Base-by-base conservation (phyloP, 805 yeast genomes). In the Ogataea chonburiensis region DNA sequence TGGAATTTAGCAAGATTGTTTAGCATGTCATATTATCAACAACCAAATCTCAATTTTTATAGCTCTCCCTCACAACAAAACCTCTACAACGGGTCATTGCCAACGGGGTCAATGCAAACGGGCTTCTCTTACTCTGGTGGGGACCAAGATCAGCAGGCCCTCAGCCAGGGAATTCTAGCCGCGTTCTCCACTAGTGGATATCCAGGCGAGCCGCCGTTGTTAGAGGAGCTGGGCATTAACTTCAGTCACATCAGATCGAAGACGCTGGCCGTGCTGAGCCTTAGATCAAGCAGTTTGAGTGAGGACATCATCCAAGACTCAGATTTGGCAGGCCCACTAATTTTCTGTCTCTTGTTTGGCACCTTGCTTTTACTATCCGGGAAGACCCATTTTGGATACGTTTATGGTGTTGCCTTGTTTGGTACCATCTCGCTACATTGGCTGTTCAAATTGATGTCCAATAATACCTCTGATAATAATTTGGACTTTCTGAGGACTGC, bases 151-250 rank as follows among this genome's bases (percentile, higher is more conserved):
- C 46, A 39, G 18, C 67, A 63, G 24, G 68, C 69, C 35, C 67
- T 91, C 32, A 71, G 86, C 1, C 67, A 77, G 0, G 98, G 98
- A 1, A 56, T 88, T 30, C 60, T 94, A 5, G 95, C 96, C 4
- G 98, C 98, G 0, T 81, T 93, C 53, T 86, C 96, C 2, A 84
- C 96, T 0, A 70, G 83, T 1, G 98, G 98, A 0, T 93, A 93
- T 55, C 80, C 96, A 0, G 91, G 88, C n/a, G 98, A 93, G 60
- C 89, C 95, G 0, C 88, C 97, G 3, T 67, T 93, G 29, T 66
- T 93, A 34, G 95, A 93, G 57, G 98, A 93, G 56, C 63, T 93
- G 17, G 98, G 98, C 3, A 86, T 93, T 55, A 89, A 93, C 60
- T 93, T 93, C 53, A 73, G 71, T 25, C 97, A 91, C 55, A 91